phyloP scores from a whole-genome alignment of 345 rosid species.

The Psidium guajava region DNA sequence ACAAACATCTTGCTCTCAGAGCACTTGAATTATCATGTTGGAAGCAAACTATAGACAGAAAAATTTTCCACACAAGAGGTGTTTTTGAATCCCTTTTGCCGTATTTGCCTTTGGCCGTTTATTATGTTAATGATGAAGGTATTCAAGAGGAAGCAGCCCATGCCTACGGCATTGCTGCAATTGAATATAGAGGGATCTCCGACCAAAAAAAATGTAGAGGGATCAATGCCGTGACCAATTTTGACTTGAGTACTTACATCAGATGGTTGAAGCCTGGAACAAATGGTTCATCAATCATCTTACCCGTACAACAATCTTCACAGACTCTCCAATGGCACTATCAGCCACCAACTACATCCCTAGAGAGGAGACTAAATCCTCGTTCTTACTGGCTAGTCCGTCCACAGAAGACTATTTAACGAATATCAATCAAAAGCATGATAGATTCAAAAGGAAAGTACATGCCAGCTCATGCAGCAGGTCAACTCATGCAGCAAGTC shows the following conservation, averaged over 20 bases:
- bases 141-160: constrained; percentile 50
- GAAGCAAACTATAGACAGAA: neutral
- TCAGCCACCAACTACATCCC: constrained; percentile 7
- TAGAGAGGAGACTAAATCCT: constrained; percentile 22
- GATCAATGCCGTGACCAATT: constrained; percentile 40
- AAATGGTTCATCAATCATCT: neutral
- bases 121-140: constrained; percentile 7
- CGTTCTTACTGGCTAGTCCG: constrained; percentile 4
- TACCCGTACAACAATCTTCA: constrained; percentile 6
- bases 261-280: constrained; percentile 42
- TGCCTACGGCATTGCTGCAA: constrained; percentile 45
- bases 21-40: neutral
- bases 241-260: constrained; percentile 37
- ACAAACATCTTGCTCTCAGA: neutral
- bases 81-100: neutral
- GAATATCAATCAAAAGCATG: constrained; percentile 7
- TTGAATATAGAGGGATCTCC: constrained; percentile 9
- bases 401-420: constrained; percentile 6
- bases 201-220: constrained; percentile 6
- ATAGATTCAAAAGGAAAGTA: constrained; percentile 5
- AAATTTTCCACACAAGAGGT: neutral
- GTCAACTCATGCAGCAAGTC: neutral
- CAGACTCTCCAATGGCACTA: neutral
- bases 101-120: too few relatives aligned
- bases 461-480: constrained; percentile 5